Conservation (phyloP, 352 stramenopile genomes). For the Phytophthora podocarpi region DNA sequence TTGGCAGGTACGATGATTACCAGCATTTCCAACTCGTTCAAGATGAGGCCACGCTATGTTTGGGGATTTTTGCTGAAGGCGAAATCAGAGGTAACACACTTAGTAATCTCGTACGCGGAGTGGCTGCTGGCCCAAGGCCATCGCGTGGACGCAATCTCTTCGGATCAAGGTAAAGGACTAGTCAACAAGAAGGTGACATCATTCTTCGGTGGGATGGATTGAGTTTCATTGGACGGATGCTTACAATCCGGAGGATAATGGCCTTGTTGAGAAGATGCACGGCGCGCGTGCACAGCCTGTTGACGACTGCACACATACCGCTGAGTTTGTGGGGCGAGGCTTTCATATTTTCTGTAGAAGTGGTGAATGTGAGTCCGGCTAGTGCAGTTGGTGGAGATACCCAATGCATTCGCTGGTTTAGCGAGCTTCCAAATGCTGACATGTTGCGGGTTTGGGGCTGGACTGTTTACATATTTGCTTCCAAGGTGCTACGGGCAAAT, state of each 20-base stretch:
- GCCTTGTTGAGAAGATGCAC: conserved; percentile 12
- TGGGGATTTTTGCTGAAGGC: conserved; percentile 3
- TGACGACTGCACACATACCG: conserved; percentile 3
- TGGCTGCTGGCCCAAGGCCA: conserved; percentile 6
- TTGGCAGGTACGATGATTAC: conserved; percentile 1
- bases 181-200: conserved; percentile 6
- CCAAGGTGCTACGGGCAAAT: neutral
- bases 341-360: neutral
- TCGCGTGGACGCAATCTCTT: neutral
- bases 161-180: conserved; percentile 5
- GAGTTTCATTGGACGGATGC: conserved; percentile 15
- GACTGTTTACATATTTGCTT: neutral
- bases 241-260: conserved; percentile 14
- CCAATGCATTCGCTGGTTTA: neutral
- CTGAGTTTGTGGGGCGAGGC: conserved; percentile 1
- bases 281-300: neutral
- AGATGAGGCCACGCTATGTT: neutral
- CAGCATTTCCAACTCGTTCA: neutral
- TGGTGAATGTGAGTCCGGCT: conserved; percentile 6
- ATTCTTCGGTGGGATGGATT: conserved; percentile 13
- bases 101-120: neutral
- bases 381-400: neutral
- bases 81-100: neutral
- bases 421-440: neutral
- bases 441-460: conserved; percentile 4